phyloP scores from a whole-genome alignment of 1,284 basidiomycete genomes.

The Mycena citricolor region DNA sequence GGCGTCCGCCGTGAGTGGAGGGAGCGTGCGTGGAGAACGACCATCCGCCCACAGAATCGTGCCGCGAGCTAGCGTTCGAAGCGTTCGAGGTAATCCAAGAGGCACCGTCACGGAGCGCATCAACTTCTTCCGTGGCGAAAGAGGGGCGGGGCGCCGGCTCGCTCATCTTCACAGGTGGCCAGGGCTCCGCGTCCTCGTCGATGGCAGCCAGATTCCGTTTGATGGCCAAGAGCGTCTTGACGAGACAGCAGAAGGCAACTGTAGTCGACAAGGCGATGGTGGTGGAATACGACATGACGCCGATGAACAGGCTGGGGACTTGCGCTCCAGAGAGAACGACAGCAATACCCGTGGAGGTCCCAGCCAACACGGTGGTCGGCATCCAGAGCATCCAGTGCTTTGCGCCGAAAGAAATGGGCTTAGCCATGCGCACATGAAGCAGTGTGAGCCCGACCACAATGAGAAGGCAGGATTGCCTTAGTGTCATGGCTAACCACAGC shows the following conservation, averaged over 20 bases:
- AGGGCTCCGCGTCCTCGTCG: constrained; percentile 49
- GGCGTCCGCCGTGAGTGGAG: constrained; percentile 35
- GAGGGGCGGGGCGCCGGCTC: constrained; percentile 57
- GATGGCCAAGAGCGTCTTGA: constrained; percentile 59
- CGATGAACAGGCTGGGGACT: constrained; percentile 56
- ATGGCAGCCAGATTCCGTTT: constrained; percentile 58
- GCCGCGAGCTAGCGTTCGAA: constrained; percentile 56
- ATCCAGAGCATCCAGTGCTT: constrained; percentile 71
- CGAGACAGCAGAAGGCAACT: constrained; percentile 51
- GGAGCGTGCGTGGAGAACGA: constrained; percentile 69
- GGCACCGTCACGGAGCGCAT: constrained; percentile 64
- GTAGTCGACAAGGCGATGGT: constrained; percentile 51
- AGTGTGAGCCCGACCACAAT: constrained; percentile 59
- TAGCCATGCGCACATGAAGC: constrained; percentile 66
- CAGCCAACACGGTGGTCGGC: constrained; percentile 52
- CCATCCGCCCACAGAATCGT: constrained; percentile 61
- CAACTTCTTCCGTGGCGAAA: constrained; percentile 66
- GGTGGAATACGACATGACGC: constrained; percentile 56
- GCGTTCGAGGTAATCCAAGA: constrained; percentile 74
- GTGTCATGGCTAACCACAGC: constrained; percentile 62
- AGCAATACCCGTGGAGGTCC: constrained; percentile 56
- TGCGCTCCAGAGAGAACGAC: constrained; percentile 56
- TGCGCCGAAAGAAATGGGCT: constrained; percentile 61
- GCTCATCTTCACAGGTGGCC: constrained; percentile 51
- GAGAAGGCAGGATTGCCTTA: constrained; percentile 65